Base-by-base conservation (phyloP, 2,329 filamentous ascomycete species). In the Ramularia endophylla region DNA sequence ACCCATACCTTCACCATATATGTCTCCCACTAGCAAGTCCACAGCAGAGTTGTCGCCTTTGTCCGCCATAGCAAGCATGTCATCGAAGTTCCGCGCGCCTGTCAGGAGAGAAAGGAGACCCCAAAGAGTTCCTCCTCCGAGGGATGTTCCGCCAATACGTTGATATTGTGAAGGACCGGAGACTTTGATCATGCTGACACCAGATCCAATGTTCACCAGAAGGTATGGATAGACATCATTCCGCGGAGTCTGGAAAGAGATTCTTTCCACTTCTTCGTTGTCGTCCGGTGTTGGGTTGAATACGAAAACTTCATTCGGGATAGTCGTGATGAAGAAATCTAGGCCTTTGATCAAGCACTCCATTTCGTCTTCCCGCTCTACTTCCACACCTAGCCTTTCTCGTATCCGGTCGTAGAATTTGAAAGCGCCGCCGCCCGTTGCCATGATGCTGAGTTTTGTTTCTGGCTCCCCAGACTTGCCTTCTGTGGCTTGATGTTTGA, bases 271-370 rank as follows among this genome's bases (percentile, higher is more conserved):
- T 4, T 89, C 88, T 55, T 59, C 56, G 9, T 92, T 83, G 25
- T 64, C 58, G 44, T 69, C 54, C 11, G 22, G 22, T 6, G 22
- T 25, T 6, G 22, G 22, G 61, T 85, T 89, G 66, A 97, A 97
- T 15, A 88, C 95, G 60, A 98, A 98, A 40, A 98, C 90, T 67
- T 98, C 92, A 54, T 85, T 81, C 15, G 92, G 92, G 45, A 98
- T 97, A 63, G 97, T 89, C 51, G 87, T 94, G 60, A 97, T 97
- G 73, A 98, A 97, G 70, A 97, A 98, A 63, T 98, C 92, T 31
- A 98, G 80, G 9, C 90, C 88, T 87, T 55, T 47, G 50, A 98
- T 98, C 44, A 98, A 70, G 61, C 92, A 98, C 65, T 95, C 88
- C 92, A 98, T 98, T 68, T 98, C 92, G 59, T 98, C 92, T 65